A percentile compares a stretch with the other conserved stretches of the same genome.
Evolutionary conservation across 1,284 basidiomycete genomes (phyloP).

Genomic region (Ustilago bromivora): DNA sequence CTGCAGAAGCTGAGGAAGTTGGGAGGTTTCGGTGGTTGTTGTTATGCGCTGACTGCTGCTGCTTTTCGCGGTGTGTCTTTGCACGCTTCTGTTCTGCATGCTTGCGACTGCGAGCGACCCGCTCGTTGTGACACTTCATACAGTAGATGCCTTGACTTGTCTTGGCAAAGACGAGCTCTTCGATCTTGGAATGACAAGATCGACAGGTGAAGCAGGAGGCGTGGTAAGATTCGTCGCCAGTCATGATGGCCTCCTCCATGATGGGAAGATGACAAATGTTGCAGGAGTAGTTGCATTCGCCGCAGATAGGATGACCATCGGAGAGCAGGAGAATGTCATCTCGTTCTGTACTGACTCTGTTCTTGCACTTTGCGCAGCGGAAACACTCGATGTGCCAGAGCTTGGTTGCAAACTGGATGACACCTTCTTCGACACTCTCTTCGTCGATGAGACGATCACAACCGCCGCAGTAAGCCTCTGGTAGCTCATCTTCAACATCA

Average conservation of each 20-base stretch:
- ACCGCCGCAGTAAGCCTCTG: slow-evolving; percentile 62
- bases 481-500: slow-evolving; percentile 46
- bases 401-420: slow-evolving; percentile 62
- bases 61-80: slow-evolving; percentile 42
- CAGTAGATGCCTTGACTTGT: slow-evolving; percentile 98
- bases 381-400: slow-evolving; percentile 66
- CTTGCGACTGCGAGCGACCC: slow-evolving; percentile 88
- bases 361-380: slow-evolving; percentile 71
- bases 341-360: slow-evolving; percentile 77
- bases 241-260: slow-evolving; percentile 54
- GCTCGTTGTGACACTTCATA: slow-evolving; percentile 96
- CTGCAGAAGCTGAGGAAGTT: neutral
- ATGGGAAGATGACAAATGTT: slow-evolving; percentile 56
- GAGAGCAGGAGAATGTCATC: slow-evolving; percentile 94
- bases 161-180: slow-evolving; percentile 98
- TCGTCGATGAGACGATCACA: slow-evolving; percentile 60
- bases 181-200: slow-evolving; percentile 91
- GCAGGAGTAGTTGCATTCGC: slow-evolving; percentile 89
- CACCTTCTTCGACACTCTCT: slow-evolving; percentile 58
- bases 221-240: slow-evolving; percentile 93
- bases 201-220: slow-evolving; percentile 98
- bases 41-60: slow-evolving; percentile 37
- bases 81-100: slow-evolving; percentile 80
- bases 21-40: slow-evolving; percentile 10
- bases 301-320: slow-evolving; percentile 95